Evolutionary conservation across 371 early-diverging fungal species (phyloP).

Genomic region (Coemansia sp.): DNA sequence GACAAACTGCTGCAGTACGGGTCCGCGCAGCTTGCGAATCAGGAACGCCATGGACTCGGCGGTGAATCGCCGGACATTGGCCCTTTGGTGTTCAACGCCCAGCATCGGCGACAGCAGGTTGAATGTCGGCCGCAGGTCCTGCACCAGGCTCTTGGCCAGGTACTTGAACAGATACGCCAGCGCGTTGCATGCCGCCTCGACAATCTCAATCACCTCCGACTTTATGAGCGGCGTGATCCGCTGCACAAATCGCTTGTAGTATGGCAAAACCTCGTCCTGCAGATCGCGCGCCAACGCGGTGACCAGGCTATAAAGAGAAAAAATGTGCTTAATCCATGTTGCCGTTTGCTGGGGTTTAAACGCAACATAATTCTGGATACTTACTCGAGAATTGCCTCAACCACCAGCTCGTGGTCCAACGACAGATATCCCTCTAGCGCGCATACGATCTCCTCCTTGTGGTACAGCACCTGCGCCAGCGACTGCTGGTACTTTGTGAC

Average conservation of each 20-base stretch:
- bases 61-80: conserved; percentile 82
- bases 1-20: conserved; percentile 59
- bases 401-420: conserved; percentile 57
- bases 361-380: conserved; percentile 13
- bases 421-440: conserved; percentile 65
- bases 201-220: conserved; percentile 63
- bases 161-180: conserved; percentile 91
- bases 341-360: not conserved
- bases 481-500: conserved; percentile 67
- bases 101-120: conserved; percentile 69
- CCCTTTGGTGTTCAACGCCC: conserved; percentile 63
- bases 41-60: conserved; percentile 92
- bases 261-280: conserved; percentile 85
- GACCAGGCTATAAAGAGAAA: conserved; percentile 59
- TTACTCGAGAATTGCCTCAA: conserved; percentile 77
- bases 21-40: conserved; percentile 70
- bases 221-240: conserved; percentile 66
- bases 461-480: conserved; percentile 82
- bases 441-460: conserved; percentile 76
- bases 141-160: conserved; percentile 66
- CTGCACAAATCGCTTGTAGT: conserved; percentile 64
- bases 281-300: conserved; percentile 86
- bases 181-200: conserved; percentile 85
- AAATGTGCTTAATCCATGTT: not conserved
- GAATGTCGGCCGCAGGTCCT: conserved; percentile 71